Conservation (phyloP, 2,329 filamentous ascomycete species). For the Didymella exigua region DNA sequence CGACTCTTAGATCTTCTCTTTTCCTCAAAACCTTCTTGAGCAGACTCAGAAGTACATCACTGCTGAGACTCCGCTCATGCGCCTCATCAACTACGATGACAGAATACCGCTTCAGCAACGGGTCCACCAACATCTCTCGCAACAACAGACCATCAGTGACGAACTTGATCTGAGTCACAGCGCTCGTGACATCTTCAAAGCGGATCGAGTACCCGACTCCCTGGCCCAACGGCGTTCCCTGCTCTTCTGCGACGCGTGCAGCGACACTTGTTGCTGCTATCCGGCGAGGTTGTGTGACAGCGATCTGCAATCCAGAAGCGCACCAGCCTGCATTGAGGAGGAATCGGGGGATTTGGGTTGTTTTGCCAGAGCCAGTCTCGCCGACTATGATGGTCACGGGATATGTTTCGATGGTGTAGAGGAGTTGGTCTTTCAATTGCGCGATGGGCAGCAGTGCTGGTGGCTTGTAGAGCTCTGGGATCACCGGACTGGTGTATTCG, state of each 20-base stretch:
- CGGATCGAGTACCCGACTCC: slow-evolving; percentile 87
- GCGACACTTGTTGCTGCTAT: slow-evolving; percentile 93
- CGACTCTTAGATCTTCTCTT: slow-evolving; percentile 80
- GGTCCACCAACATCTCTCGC: slow-evolving; percentile 90
- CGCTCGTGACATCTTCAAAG: slow-evolving; percentile 89
- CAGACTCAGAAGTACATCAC: slow-evolving; percentile 86
- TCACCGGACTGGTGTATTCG: slow-evolving; percentile 58
- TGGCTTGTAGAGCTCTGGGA: slow-evolving; percentile 86
- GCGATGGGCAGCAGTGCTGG: slow-evolving; percentile 83
- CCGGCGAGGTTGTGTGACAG: slow-evolving; percentile 88
- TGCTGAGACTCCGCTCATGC: slow-evolving; percentile 90
- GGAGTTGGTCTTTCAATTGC: slow-evolving; percentile 75
- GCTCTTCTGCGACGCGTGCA: slow-evolving; percentile 85
- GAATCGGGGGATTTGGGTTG: slow-evolving; percentile 93
- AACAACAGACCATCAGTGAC: slow-evolving; percentile 91
- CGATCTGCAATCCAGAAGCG: slow-evolving; percentile 78
- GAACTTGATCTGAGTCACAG: slow-evolving; percentile 88
- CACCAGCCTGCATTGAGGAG: slow-evolving; percentile 90
- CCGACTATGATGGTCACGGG: slow-evolving; percentile 89
- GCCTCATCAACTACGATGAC: slow-evolving; percentile 98
- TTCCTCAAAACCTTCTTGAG: slow-evolving; percentile 87
- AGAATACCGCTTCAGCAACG: slow-evolving; percentile 86
- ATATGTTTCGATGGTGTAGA: slow-evolving; percentile 84
- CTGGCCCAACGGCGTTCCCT: slow-evolving; percentile 83
- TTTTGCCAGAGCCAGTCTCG: slow-evolving; percentile 84